Evolutionary conservation across 148 eudicot species (phyloP), one percentile per base, ranked within the genome.

Genomic region (Amaranthus palmeri): DNA sequence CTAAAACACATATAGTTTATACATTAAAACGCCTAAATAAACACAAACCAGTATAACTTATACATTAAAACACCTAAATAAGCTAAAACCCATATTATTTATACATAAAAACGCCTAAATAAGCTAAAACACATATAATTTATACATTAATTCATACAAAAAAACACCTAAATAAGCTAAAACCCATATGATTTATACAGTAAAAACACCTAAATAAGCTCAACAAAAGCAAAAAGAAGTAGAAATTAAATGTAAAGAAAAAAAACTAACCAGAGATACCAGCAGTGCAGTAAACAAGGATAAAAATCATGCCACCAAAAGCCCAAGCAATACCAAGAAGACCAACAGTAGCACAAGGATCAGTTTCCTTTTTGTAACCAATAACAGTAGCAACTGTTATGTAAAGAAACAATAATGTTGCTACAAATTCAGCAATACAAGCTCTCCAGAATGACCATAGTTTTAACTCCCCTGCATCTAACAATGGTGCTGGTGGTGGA

Each of bases 381-480:
- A 91, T 88, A 67, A 88, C 92, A 53, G 96, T 91, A 57, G 96
- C 96, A 4, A 91, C 78, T 45, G 90, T 82, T 61, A 91, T 60
- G 65, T 91, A 91, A 46, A 91, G 87, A 77, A 91, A 91, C 68
- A 91, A 82, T 41, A 91, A 87, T 4, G 93, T 91, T 65, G 97
- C 97, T 44, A 91, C 70, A 79, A 88, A 91, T 82, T 91, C 96
- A 13, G 96, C 96, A 4, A 91, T 91, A 18, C 88, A 62, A 6
- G 97, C 93, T 65, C 97, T 79, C 85, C 88, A 91, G 79, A 91
- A 91, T 48, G 97, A 91, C 97, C 97, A 91, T 49, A 78, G 78
- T 77, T 81, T 81, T 40, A 91, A 79, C 79, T 91, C 97, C 2
- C 68, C 90, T 70, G 71, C 50, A 85, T 87, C 97, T 0, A 91